Percentiles rank a stretch among this genome's conserved stretches.
Conservation (phyloP, 305 asterid genomes). For the Andrographis paniculata region DNA sequence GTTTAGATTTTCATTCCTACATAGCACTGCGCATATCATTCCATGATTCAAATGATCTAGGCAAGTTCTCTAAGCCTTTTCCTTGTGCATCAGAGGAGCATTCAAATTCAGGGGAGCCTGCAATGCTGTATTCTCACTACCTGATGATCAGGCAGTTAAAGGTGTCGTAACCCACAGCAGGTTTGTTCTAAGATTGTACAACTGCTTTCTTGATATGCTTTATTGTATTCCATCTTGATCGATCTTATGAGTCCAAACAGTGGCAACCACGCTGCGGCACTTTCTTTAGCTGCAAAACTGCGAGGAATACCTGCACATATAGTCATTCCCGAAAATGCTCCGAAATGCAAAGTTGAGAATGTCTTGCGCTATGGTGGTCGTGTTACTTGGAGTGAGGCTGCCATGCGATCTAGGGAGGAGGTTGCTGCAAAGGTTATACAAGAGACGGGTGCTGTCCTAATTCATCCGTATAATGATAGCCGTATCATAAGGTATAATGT, state of each 20-base stretch:
- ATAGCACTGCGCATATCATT: too few relatives aligned
- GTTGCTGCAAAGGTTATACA: conserved; percentile 54
- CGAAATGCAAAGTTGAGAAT: conserved; percentile 90
- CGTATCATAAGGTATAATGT: conserved; percentile 61
- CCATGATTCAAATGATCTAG: too few relatives aligned
- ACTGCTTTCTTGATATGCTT: conserved; percentile 9
- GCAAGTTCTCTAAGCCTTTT: too few relatives aligned
- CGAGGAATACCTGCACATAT: conserved; percentile 84
- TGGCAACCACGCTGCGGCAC: conserved; percentile 97
- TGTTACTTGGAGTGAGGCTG: conserved; percentile 66
- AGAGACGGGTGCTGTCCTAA: conserved; percentile 67
- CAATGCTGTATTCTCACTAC: conserved; percentile 86
- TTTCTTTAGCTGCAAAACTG: conserved; percentile 82
- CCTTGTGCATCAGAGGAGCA: conserved; percentile 52
- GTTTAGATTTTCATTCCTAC: too few relatives aligned
- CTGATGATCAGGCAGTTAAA: conserved; percentile 61
- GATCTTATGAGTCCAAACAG: conserved; percentile 25
- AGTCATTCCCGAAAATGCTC: conserved; percentile 77
- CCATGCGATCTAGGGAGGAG: conserved; percentile 65
- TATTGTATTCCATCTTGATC: conserved; percentile 21
- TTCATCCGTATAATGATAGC: conserved; percentile 80
- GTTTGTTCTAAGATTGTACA: conserved; percentile 24
- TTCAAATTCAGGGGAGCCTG: conserved; percentile 93
- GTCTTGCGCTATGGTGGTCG: conserved; percentile 75
- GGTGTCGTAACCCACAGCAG: conserved; percentile 97